Evolutionary conservation across 306 rosid species (phyloP), one percentile per base, ranked within the genome.

Genomic region (Casuarina equisetifolia): DNA sequence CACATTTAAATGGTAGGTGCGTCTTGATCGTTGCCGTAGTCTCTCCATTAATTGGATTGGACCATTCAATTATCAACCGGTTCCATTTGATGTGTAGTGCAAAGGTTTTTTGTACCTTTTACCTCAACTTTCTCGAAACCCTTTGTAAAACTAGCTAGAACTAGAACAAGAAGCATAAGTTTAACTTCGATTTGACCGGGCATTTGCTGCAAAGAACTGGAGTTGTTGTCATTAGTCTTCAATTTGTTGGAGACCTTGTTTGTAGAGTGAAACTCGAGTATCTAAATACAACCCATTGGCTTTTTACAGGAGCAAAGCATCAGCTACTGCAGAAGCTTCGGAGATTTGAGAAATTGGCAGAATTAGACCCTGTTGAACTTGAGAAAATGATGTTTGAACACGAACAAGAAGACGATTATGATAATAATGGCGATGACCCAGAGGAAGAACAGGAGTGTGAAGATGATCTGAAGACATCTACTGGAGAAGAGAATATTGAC

Each of bases 281-380:
- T 25, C 32, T 25, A 25, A 25, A 25, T 1, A 25, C 32, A 25
- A 25, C 78, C 19, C 52, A 55, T 69, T 17, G 74, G 50, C 74
- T 63, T 44, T 85, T 85, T 79, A 38, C 88, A 96, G 99, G 92
- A 81, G 88, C 97, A 19, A 91, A 91, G 90, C 88, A 82, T 69
- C 91, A 90, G 69, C 86, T 96, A 64, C 54, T 92, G 59, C 85
- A 86, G 74, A 87, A 92, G 85, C 99, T 92, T 62, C 67, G 92
- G 1, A 84, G 99, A 79, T 96, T 96, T 40, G 99, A 93, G 91
- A 89, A 85, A 78, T 84, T 96, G 68, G 98, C 99, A 0, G 93
- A 85, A 67, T 76, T 93, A 59, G 97, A 96, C 82, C 93, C 96
- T 7, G 6, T 91, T 55, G 96, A 93, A 39, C 96, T 96, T 1